These are phyloP conservation scores for Boechera divaricarpa DNA, from an alignment of 345 rosid species.

Conservation along the genomic window DNA sequence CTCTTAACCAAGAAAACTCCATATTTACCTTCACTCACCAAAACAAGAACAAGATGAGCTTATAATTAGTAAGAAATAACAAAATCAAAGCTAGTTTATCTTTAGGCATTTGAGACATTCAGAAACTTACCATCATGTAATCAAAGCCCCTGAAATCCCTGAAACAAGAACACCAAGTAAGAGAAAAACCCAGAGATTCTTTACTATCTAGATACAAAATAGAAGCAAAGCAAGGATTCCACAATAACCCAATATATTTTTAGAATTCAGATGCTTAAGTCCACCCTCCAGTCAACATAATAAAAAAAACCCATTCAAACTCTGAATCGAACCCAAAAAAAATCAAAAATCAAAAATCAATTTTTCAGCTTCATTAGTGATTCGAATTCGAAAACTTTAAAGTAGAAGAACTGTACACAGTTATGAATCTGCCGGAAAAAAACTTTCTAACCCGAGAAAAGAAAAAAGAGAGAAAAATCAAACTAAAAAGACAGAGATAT, in stretches of 20 bases:
- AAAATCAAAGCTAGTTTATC: not conserved
- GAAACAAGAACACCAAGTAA: not conserved
- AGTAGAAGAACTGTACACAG: not conserved
- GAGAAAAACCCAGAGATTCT: no score
- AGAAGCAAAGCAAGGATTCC: not conserved
- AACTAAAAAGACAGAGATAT: not conserved
- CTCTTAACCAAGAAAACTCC: conserved; percentile 80
- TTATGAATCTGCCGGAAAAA: not conserved
- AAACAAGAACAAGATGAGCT: not conserved
- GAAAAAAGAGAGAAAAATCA: not conserved
- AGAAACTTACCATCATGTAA: conserved; percentile 6
- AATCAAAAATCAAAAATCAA: not conserved
- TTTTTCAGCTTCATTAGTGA: not conserved
- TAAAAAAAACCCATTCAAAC: conserved; percentile 7
- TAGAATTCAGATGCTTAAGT: not conserved
- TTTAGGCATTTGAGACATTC: not conserved
- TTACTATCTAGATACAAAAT: no score
- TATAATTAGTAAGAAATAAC: not conserved
- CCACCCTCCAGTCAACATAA: not conserved
- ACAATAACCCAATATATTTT: not conserved
- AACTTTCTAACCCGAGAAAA: no score
- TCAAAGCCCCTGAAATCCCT: not conserved
- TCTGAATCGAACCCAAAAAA: conserved; percentile 2
- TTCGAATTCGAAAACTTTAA: not conserved
- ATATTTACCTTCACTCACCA: conserved; percentile 54